A percentile compares a stretch with the other conserved stretches of the same genome.
phyloP scores from a whole-genome alignment of 176 grass and related monocot genomes.

The Otatea glauca region DNA sequence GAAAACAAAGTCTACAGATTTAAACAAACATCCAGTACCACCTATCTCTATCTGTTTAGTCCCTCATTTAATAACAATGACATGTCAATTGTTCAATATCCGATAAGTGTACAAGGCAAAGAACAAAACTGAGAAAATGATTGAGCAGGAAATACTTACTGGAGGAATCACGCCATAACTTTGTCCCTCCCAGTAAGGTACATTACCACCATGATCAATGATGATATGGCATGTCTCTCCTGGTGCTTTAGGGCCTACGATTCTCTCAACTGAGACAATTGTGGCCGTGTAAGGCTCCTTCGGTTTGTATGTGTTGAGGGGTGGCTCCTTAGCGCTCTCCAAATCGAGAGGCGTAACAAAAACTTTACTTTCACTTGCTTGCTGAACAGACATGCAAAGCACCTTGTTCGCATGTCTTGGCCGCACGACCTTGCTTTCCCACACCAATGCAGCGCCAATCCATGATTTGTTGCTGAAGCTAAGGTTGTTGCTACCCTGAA shows the following conservation, averaged over 20 bases:
- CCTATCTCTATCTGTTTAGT: not conserved
- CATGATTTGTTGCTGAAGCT: constrained; percentile 55
- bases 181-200: constrained; percentile 97
- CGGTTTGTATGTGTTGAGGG: constrained; percentile 85
- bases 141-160: constrained; percentile 34
- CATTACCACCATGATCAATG: constrained; percentile 92
- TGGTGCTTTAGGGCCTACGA: constrained; percentile 77
- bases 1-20: not conserved
- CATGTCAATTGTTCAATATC: not conserved
- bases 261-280: constrained; percentile 79
- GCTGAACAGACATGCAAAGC: constrained; percentile 62
- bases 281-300: constrained; percentile 81
- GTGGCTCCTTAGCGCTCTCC: constrained; percentile 73
- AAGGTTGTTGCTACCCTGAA: constrained; percentile 56
- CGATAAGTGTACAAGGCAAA: not conserved
- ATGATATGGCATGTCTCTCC: constrained; percentile 97
- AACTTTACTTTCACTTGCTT: constrained; percentile 68
- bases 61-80: not conserved
- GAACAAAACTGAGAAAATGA: not conserved
- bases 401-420: constrained; percentile 53
- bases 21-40: not conserved
- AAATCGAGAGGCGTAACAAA: constrained; percentile 61
- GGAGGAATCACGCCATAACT: constrained; percentile 93
- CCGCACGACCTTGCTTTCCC: constrained; percentile 48
- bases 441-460: constrained; percentile 37